Evolutionary conservation across 2,329 filamentous ascomycete species (phyloP), one percentile per base, ranked within the genome.

Genomic region (Xylaria multiplex): DNA sequence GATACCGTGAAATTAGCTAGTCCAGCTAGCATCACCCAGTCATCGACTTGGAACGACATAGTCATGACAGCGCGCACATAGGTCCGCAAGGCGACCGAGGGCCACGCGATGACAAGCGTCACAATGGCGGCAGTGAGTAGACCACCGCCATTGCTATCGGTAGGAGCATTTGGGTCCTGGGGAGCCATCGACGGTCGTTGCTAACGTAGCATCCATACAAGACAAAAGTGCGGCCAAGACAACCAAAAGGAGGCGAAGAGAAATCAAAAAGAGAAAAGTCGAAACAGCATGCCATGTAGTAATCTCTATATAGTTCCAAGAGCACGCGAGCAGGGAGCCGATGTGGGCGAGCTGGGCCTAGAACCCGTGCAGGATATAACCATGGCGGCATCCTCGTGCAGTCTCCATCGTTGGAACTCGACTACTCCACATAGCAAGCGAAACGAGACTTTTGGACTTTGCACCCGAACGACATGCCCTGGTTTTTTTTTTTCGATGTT

Each of bases 1-100:
- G 82, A 82, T 7, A 81, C 57, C 0, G 83, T 85, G 67, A 85
- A 86, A 48, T 83, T 77, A 13, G 74, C 83, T 77, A 84, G 83
- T 35, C 81, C 79, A 64, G 81, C 70, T 49, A 85, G 68, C 83
- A 86, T 86, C 67, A 85, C 76, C 83, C 84, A 86, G 76, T 86
- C 84, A 73, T 86, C 84, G n/a, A 76, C 66, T 70, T 83, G 78
- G 62, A 85, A 83, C 3, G 73, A 71, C 46, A 72, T 76, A n/a
- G 71, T 75, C 56, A 77, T 61, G 24, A 68, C 68, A n/a, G 73
- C 73, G 40, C 75, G 73, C 14, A 74, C 74, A 52, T 74, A 76
- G 14, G 73, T 73, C 53, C 75, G 69, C 52, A 77, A 59, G 16
- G 66, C 67, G 13, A 77, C 69, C 6, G 75, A 76, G 9, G 74